Evolutionary conservation across 805 yeast genomes (phyloP).

Genomic region (Saturnispora ahearnii): DNA sequence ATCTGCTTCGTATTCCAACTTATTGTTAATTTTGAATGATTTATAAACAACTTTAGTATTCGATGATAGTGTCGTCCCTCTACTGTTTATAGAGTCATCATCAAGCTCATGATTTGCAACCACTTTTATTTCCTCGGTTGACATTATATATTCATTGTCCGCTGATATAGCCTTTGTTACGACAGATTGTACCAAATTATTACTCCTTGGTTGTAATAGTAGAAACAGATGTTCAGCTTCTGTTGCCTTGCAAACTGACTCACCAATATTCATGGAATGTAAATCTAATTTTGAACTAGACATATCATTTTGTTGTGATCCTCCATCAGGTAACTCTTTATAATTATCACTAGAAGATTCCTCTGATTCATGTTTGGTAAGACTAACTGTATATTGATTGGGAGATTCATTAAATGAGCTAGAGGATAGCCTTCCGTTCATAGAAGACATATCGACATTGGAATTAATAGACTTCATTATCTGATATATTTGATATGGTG

Average conservation of each 20-base stretch:
- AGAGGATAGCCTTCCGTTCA: background rate
- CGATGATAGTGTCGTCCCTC: background rate
- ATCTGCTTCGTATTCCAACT: background rate
- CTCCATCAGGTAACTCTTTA: background rate
- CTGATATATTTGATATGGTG: constrained; percentile 10
- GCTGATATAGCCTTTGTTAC: too few relatives aligned
- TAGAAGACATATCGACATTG: background rate
- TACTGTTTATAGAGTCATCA: background rate
- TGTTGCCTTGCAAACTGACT: constrained; percentile 8
- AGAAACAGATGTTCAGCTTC: constrained; percentile 8
- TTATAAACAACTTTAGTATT: constrained; percentile 2
- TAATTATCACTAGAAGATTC: background rate
- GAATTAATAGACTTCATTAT: background rate
- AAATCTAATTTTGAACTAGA: background rate
- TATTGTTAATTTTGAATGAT: background rate
- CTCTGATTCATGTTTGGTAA: background rate
- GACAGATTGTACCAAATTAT: background rate
- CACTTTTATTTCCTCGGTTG: background rate
- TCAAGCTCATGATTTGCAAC: background rate
- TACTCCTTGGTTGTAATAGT: constrained; percentile 2
- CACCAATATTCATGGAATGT: background rate
- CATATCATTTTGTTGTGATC: background rate
- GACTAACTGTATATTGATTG: background rate
- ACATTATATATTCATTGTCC: too few relatives aligned
- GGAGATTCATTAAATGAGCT: background rate